A percentile compares a stretch with the other conserved stretches of the same genome.
Conservation (phyloP, 2,329 filamentous ascomycete species). For the Aureobasidium sp. region DNA sequence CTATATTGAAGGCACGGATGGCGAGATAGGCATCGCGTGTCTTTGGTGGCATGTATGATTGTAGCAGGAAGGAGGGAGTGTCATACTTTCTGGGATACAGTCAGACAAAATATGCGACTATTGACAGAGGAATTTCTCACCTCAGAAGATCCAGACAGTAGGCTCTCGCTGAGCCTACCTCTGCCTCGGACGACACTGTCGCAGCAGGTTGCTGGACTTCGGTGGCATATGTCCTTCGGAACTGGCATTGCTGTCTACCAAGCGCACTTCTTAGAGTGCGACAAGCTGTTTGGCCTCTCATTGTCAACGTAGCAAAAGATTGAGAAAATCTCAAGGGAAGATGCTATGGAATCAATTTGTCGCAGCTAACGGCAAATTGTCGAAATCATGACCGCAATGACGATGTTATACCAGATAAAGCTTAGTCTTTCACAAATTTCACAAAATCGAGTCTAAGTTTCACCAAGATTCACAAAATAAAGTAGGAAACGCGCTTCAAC, state of each 20-base stretch:
- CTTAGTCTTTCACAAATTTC: slow-evolving; percentile 2
- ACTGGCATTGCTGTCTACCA: background rate
- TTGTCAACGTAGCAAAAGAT: background rate
- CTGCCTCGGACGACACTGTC: slow-evolving; percentile 27
- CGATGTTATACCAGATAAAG: background rate
- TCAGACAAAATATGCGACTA: background rate
- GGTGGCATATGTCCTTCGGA: slow-evolving; percentile 12
- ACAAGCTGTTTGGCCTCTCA: background rate
- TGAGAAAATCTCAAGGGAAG: background rate
- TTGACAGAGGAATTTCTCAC: slow-evolving; percentile 29
- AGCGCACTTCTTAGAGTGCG: background rate
- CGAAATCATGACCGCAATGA: slow-evolving; percentile 2
- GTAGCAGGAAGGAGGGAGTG: slow-evolving; percentile 77
- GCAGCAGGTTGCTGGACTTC: slow-evolving; percentile 20
- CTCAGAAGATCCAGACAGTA: slow-evolving; percentile 55
- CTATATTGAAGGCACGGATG: slow-evolving; percentile 86
- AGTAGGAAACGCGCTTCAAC: slow-evolving; percentile 13
- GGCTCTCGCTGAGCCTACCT: slow-evolving; percentile 48
- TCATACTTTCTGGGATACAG: slow-evolving; percentile 64
- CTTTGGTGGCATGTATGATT: slow-evolving; percentile 71
- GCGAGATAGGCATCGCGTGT: slow-evolving; percentile 80
- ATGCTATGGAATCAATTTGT: background rate
- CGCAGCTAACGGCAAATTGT: background rate
- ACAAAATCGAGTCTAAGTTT: background rate
- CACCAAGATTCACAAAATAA: background rate